A percentile compares a stretch with the other conserved stretches of the same genome.
Evolutionary conservation across 2,329 filamentous ascomycete genomes (phyloP).

Genomic region (Cladophialophora bantiana): DNA sequence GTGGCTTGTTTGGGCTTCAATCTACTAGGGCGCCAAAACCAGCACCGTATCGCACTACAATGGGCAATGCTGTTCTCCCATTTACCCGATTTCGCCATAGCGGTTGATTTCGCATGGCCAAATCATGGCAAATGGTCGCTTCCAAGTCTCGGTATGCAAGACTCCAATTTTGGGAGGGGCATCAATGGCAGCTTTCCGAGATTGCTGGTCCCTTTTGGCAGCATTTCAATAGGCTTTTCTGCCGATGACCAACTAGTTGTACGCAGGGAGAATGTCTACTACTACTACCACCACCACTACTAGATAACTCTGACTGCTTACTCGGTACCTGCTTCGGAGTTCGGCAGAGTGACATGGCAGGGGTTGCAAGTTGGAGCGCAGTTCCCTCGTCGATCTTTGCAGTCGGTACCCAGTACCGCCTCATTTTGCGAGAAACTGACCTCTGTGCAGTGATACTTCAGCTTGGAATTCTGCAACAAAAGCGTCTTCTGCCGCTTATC

Average conservation of each 20-base stretch:
- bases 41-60: neutral
- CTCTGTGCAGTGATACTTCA: neutral
- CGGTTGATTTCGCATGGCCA: conserved; percentile 2
- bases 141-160: neutral
- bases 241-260: neutral
- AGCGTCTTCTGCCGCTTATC: neutral
- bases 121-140: neutral
- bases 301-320: neutral
- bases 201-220: neutral
- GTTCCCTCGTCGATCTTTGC: conserved; percentile 1
- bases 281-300: neutral
- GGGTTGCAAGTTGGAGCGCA: neutral
- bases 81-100: neutral
- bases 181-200: conserved; percentile 2
- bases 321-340: neutral
- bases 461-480: neutral
- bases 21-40: neutral
- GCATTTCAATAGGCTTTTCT: neutral
- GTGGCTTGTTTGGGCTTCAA: neutral
- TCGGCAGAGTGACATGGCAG: neutral
- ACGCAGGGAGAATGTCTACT: neutral
- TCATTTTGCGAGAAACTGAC: neutral
- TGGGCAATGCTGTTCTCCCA: neutral
- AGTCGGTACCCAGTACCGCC: neutral
- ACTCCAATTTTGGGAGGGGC: neutral